Percentiles rank a stretch among this genome's conserved stretches.
phyloP scores from a whole-genome alignment of 257 asterid genomes.

The Datura wrightii region DNA sequence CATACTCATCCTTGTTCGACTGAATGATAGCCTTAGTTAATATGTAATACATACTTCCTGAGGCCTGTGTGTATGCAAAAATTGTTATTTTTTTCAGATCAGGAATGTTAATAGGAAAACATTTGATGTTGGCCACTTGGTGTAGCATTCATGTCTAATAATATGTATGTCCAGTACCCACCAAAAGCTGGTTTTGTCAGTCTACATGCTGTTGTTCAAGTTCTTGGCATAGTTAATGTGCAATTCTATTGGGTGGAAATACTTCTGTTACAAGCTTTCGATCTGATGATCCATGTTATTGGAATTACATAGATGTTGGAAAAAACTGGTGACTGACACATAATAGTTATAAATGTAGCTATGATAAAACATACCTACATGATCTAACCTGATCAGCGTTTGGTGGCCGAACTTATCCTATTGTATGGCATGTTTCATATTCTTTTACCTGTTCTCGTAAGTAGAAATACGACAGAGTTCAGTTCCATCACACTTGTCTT shows the following conservation, averaged over 20 bases:
- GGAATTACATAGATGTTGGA: not conserved
- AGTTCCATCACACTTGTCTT: not conserved
- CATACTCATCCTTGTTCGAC: constrained; percentile 21
- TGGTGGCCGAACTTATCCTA: not conserved
- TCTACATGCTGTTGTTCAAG: not conserved
- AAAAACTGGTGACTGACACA: not conserved
- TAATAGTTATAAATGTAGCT: not conserved
- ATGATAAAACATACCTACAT: not conserved
- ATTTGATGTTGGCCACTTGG: not conserved
- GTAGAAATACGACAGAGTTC: not conserved
- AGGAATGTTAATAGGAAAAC: not conserved
- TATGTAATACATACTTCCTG: constrained; percentile 3
- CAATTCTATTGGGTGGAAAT: not conserved
- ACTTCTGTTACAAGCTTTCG: not conserved
- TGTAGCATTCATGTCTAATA: not conserved
- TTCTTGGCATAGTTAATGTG: not conserved
- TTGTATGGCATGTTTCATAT: not conserved
- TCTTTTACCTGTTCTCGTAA: not conserved
- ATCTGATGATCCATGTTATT: constrained; percentile 17
- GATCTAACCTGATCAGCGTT: not conserved
- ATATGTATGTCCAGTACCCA: not conserved
- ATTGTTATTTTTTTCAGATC: not conserved
- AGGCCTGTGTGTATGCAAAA: not conserved
- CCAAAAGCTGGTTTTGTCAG: not conserved
- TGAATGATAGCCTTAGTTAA: not conserved